A percentile compares a stretch with the other conserved stretches of the same genome.
These are phyloP conservation scores for Alternaria hordeiaustralica DNA, from an alignment of 2,329 filamentous ascomycete species.

Conservation along the genomic window DNA sequence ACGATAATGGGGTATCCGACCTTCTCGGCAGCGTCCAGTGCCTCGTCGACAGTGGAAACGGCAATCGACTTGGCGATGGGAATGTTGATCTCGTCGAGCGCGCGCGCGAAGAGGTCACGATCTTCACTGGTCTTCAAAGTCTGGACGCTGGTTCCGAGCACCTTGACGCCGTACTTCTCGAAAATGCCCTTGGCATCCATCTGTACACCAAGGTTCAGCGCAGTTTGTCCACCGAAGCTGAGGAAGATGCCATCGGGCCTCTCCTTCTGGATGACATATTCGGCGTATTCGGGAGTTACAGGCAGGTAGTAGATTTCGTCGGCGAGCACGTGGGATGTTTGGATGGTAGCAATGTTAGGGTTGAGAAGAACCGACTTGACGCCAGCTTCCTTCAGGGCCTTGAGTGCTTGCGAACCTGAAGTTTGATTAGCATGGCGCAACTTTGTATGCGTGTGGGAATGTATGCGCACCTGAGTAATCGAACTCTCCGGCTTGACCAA, in stretches of 20 bases:
- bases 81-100: slow-evolving; percentile 95
- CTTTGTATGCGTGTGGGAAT: neutral
- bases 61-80: slow-evolving; percentile 97
- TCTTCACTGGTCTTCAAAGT: slow-evolving; percentile 96
- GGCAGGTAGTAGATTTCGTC: slow-evolving; percentile 99
- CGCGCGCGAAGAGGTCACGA: slow-evolving; percentile 93
- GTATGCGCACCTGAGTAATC: slow-evolving; percentile 84
- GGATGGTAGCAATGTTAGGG: slow-evolving; percentile 97
- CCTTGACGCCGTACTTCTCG: slow-evolving; percentile 92
- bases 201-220: slow-evolving; percentile 93
- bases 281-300: slow-evolving; percentile 96
- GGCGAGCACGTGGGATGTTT: slow-evolving; percentile 93
- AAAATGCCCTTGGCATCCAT: slow-evolving; percentile 97
- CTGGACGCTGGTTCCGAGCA: slow-evolving; percentile 92
- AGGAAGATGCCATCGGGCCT: slow-evolving; percentile 96
- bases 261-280: slow-evolving; percentile 96
- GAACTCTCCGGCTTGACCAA: slow-evolving; percentile 97
- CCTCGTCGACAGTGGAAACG: slow-evolving; percentile 89
- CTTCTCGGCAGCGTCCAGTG: slow-evolving; percentile 81
- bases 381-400: slow-evolving; percentile 94
- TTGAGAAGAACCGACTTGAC: slow-evolving; percentile 93
- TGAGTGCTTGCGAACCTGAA: slow-evolving; percentile 89
- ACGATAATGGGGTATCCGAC: slow-evolving; percentile 98
- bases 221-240: slow-evolving; percentile 96
- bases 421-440: slow-evolving; percentile 20